Evolutionary conservation across 164 flowering plant genomes (phyloP), one percentile per base, ranked within the genome.

Genomic region (Liquidambar formosana): DNA sequence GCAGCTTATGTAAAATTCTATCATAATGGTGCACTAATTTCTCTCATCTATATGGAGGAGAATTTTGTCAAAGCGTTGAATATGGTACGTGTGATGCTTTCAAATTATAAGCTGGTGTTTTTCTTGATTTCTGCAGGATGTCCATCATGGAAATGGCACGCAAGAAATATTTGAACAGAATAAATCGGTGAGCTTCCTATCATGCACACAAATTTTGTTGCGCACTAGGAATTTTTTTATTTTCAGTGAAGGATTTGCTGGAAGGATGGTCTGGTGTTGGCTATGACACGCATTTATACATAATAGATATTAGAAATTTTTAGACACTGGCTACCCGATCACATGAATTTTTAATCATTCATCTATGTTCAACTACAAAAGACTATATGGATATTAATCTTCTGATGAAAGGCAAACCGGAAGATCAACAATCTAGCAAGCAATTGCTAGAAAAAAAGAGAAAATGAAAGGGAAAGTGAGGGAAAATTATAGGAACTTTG

Each of bases 101-200:
- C 4, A 27, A 47, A 48, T 10, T 28, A 22, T 41, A 66, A 54
- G 61, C 16, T 56, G 27, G 14, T 26, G 8, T 25, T 18, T 18
- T 25, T 21, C 8, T 25, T 25, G 26, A 9, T 19, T 47, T 21
- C 75, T 69, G 65, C 81, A 93, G 99, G 99, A 95, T 85, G 99
- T 95, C 45, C 99, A 95, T 76, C 99, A 95, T 81, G 99, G 99
- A 63, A 95, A 95, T 82, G 99, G 99, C 26, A 95, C 99, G 19
- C 99, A 95, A 80, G 99, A 95, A 80, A 93, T 95, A 77, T 95
- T 93, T 83, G 91, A 93, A 26, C 79, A 71, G 46, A 86, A 79
- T 80, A 87, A 83, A 79, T 86, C 97, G 82, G 99, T 95, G 71
- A 81, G 97, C 53, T 61, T n/a, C 38, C n/a, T 68, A 14, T 22